These are phyloP conservation scores for Lactarius pseudohatsudake DNA, from an alignment of 768 basidiomycete genomes.

Conservation along the genomic window DNA sequence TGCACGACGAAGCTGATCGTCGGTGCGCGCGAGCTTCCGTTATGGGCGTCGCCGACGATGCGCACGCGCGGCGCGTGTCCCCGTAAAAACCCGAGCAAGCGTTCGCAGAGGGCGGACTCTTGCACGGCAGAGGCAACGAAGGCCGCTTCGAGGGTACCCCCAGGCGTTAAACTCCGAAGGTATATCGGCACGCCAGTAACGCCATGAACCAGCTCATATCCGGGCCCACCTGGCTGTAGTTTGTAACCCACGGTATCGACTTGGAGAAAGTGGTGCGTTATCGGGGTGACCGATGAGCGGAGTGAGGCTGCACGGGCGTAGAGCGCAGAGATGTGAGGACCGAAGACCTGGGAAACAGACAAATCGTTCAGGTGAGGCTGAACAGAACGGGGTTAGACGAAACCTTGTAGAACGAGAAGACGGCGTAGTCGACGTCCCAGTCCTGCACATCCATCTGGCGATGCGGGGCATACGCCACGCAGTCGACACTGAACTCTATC, in stretches of 20 bases:
- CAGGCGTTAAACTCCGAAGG: constrained; percentile 57
- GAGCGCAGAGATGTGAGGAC: constrained; percentile 65
- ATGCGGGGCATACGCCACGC: constrained; percentile 79
- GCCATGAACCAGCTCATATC: constrained; percentile 68
- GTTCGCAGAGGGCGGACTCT: constrained; percentile 57
- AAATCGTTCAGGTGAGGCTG: background rate
- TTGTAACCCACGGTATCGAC: constrained; percentile 52
- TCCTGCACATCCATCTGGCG: constrained; percentile 65
- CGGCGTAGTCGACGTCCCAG: constrained; percentile 76
- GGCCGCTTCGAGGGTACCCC: constrained; percentile 43
- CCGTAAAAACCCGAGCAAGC: constrained; percentile 54
- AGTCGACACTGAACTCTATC: constrained; percentile 70
- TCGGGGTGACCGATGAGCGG: constrained; percentile 50
- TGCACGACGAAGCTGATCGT: constrained; percentile 73
- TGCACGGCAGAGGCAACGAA: constrained; percentile 60
- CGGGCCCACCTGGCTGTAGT: constrained; percentile 71
- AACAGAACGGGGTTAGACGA: background rate
- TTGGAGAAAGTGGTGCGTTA: constrained; percentile 71
- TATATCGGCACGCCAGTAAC: constrained; percentile 62
- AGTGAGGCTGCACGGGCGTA: constrained; percentile 56
- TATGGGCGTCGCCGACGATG: constrained; percentile 60
- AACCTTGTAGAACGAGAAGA: constrained; percentile 78
- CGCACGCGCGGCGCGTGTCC: constrained; percentile 54
- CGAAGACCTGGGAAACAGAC: constrained; percentile 55
- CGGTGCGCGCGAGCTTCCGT: constrained; percentile 50